Evolutionary conservation across 345 rosid species (phyloP), one percentile per base, ranked within the genome.

Genomic region (Corymbia maculata): DNA sequence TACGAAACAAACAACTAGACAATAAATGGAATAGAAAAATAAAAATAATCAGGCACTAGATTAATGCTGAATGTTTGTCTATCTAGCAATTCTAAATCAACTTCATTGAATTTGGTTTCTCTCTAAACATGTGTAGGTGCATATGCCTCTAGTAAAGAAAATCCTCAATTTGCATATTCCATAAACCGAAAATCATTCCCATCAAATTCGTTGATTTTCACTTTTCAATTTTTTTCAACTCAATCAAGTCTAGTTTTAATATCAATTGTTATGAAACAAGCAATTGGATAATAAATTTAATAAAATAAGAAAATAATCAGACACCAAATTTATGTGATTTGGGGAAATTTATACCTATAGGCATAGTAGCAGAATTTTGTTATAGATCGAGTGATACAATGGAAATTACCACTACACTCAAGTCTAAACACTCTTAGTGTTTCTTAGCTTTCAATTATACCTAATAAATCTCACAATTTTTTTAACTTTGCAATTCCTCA

Each of bases 341-440:
- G 28, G 0, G 0, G 61, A 55, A 28, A 55, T 22, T 55, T 55
- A 9, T 55, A 55, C 5, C 61, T 55, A 2, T 4, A 5, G 61
- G 24, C 5, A 9, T 28, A 0, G 0, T 55, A 55, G 13, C 5
- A 22, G 0, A 1, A 55, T 55, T 55, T 0, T 55, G 24, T 11
- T 55, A 55, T 9, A 55, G 61, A 55, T 55, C 1, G 0, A 55
- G 28, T 0, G 2, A 55, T 55, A 55, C 1, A 8, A 55, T 55
- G 2, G 12, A 9, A 5, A 55, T 22, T 55, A 9, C 28, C 22
- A 55, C 7, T 22, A 55, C 28, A 55, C 61, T 55, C 61, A 9
- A 55, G 28, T 55, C 61, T 21, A 22, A 55, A 22, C 28, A 21
- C 12, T 36, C 42, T 55, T 8, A 55, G 12, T 55, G 28, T 55